Evolutionary conservation across 495 filamentous ascomycete genomes (phyloP).

Genomic region (Penicillium paxilli): DNA sequence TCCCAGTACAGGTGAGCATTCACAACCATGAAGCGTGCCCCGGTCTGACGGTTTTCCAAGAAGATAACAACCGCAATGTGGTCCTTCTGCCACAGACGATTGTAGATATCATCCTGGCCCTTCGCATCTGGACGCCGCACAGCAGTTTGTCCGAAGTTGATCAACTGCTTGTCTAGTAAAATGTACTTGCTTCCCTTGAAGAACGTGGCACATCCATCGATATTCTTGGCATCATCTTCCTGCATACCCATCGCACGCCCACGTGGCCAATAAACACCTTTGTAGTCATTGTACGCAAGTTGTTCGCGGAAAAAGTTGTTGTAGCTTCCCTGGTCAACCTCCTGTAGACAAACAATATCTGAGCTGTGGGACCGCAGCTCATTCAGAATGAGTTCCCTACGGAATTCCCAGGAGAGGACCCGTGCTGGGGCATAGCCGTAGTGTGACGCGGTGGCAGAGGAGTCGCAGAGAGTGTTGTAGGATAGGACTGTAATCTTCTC

Average conservation of each 20-base stretch:
- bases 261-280: constrained; percentile 87
- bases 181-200: constrained; percentile 92
- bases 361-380: constrained; percentile 79
- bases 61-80: constrained; percentile 90
- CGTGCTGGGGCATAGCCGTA: constrained; percentile 87
- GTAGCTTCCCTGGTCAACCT: constrained; percentile 87
- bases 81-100: constrained; percentile 96
- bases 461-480: constrained; percentile 94
- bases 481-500: constrained; percentile 77
- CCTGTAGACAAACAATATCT: constrained; percentile 90
- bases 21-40: constrained; percentile 83
- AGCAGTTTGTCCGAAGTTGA: constrained; percentile 88
- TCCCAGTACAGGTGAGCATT: constrained; percentile 97
- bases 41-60: constrained; percentile 85
- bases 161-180: constrained; percentile 85
- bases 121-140: constrained; percentile 95
- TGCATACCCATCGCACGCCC: constrained; percentile 86
- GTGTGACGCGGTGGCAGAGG: constrained; percentile 74
- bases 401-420: constrained; percentile 81
- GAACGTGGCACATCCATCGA: constrained; percentile 96
- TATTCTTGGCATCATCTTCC: constrained; percentile 77
- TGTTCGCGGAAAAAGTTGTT: constrained; percentile 83
- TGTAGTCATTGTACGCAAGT: constrained; percentile 83
- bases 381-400: constrained; percentile 73
- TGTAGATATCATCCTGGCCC: constrained; percentile 92